A percentile compares a stretch with the other conserved stretches of the same genome.
Conservation (phyloP, 2,329 filamentous ascomycete genomes). For the Cyphellophora europaea region DNA sequence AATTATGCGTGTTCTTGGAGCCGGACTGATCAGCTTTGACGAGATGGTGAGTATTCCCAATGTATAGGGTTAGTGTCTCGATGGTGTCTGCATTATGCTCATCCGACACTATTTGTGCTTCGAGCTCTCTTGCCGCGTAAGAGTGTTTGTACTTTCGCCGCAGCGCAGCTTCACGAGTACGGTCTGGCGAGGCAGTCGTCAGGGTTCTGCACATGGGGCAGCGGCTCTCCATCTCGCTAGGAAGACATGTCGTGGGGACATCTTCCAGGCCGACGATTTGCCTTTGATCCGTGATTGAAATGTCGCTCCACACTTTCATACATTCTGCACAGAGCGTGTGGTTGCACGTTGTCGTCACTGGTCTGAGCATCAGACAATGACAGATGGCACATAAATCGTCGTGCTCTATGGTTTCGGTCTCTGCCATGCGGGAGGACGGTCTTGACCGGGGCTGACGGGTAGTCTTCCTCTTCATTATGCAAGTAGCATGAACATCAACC, state of each 20-base stretch:
- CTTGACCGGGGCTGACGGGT: too few species aligned
- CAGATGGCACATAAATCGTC: constrained; percentile 18
- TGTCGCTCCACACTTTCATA: constrained; percentile 17
- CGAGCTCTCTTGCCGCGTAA: constrained; percentile 8
- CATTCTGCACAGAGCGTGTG: constrained; percentile 16
- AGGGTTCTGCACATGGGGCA: constrained; percentile 18
- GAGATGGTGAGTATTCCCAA: constrained; percentile 16
- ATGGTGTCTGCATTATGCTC: constrained; percentile 11
- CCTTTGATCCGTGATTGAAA: constrained; percentile 15
- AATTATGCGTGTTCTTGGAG: constrained; percentile 16
- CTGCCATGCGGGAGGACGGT: too few species aligned
- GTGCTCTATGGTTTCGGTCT: constrained; percentile 9
- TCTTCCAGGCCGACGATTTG: constrained; percentile 14
- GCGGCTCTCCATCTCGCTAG: constrained; percentile 14
- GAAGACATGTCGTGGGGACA: constrained; percentile 8
- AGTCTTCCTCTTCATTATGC: too few species aligned
- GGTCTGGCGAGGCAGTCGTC: constrained; percentile 10
- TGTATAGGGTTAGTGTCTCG: constrained; percentile 13
- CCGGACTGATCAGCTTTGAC: constrained; percentile 7
- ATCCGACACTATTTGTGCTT: constrained; percentile 2
- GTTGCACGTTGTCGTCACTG: constrained; percentile 14
- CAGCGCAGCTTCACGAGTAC: constrained; percentile 5
- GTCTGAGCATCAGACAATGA: constrained; percentile 14
- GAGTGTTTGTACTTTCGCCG: constrained; percentile 9
- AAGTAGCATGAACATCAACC: too few species aligned